Evolutionary conservation across 2,329 filamentous ascomycete genomes (phyloP).

Genomic region (Aaosphaeria arxii): DNA sequence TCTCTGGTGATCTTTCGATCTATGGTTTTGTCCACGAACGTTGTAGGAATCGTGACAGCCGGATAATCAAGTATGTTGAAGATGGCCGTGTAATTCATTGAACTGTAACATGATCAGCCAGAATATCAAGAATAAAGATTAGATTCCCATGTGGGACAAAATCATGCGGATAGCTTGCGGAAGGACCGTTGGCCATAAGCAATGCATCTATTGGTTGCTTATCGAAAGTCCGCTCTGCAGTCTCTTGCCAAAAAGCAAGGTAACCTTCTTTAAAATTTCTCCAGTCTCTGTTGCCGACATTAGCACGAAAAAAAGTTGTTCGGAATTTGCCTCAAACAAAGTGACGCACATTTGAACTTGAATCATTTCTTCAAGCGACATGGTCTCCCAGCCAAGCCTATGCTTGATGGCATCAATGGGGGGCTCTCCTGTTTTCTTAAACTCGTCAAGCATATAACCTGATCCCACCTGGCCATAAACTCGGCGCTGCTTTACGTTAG

Average conservation of each 20-base stretch:
- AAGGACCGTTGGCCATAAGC: background rate
- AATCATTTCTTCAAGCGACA: background rate
- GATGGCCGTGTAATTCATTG: background rate
- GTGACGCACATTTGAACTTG: background rate
- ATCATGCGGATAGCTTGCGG: background rate
- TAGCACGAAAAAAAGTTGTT: background rate
- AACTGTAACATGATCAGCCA: too few species aligned
- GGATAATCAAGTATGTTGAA: slow-evolving; percentile 2
- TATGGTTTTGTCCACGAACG: slow-evolving; percentile 8
- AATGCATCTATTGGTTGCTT: background rate
- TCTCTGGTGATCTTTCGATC: slow-evolving; percentile 4
- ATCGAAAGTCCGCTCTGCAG: too few species aligned
- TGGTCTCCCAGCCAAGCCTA: too few species aligned
- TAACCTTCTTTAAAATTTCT: too few species aligned
- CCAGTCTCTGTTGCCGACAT: too few species aligned
- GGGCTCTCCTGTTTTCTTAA: too few species aligned
- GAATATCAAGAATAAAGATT: too few species aligned
- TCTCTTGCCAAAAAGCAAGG: too few species aligned
- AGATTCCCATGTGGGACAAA: background rate
- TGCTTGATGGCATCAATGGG: too few species aligned
- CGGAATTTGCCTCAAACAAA: background rate
- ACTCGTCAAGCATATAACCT: too few species aligned
- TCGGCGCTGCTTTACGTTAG: too few species aligned
- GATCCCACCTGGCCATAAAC: too few species aligned
- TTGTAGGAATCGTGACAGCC: slow-evolving; percentile 11